Evolutionary conservation across 2,329 filamentous ascomycete genomes (phyloP), one percentile per base, ranked within the genome.

Genomic region (Nemania serpens): DNA sequence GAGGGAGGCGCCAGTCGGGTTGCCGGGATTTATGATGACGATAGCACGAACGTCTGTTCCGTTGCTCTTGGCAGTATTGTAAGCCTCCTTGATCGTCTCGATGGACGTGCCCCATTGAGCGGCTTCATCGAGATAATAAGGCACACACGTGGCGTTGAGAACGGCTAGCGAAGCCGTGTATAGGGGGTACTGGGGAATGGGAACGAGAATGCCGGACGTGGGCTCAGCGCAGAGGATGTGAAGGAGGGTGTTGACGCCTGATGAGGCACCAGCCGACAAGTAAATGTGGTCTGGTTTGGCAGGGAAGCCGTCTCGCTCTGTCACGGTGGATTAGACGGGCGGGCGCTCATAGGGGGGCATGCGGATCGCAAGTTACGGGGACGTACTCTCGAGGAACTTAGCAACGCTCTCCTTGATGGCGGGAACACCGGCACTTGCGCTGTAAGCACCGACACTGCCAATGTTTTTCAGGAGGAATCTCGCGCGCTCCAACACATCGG

Each of bases 21-120:
- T 99, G 61, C 95, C 95, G 0, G 95, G 95, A 84, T 99, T 99
- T 82, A 99, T 99, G 71, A 99, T 89, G 68, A 95, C 94, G 69
- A 99, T 93, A 69, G 91, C 91, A 71, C 93, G 91, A 55, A 97
- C 91, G 69, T 98, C 93, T 62, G 88, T 88, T 64, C 93, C 93
- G 54, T 91, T 85, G 55, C 81, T 79, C 74, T 88, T 86, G 66
- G 93, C 94, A 74, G 91, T 87, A 59, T 87, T 82, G 73, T 95
- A 86, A 1, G 93, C 84, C 41, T 84, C 75, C 69, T 86, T 87
- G 77, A 99, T 95, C 47, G 86, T 84, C n/a, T 84, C 81, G 43
- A 97, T 79, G 73, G 96, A 90, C 49, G 94, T 98, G 64, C 91
- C 91, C 95, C 95, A 99, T 65, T 86, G 84, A 70, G 88, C 86